Base-by-base conservation (phyloP, 805 yeast genomes). In the Lipomyces mesembrius region DNA sequence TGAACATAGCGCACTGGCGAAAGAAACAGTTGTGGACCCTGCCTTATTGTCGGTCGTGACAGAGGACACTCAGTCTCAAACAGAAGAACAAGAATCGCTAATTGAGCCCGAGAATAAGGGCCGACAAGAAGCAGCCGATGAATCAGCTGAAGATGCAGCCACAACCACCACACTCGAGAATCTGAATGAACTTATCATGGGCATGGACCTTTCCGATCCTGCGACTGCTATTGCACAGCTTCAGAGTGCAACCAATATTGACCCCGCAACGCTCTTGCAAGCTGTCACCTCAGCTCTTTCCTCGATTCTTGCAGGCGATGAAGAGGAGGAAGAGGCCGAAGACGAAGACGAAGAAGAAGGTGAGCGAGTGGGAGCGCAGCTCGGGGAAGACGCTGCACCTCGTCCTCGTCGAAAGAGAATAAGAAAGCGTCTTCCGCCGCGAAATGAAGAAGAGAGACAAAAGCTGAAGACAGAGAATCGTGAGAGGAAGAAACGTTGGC, bases 401-500 rank as follows among this genome's bases (percentile, higher is more conserved):
- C 63, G 57, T 5, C 29, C 29, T 17, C 35, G 37, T 25, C 63
- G 62, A 55, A 60, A 57, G 22, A 54, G 54, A 14, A 27, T 43
- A 20, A 57, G 62, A 37, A 60, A 53, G 35, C 60, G 55, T 3
- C 22, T 37, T 4, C 51, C 57, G 2, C 69, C 66, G 14, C 62
- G 57, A n/a, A 70, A 78, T 1, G 76, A 76, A 20, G 78, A 74
- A 54, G 81, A 80, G 58, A 83, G 83, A 68, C 91, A 88, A 73
- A 83, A 85, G 68, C 80, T 87, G 11, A 79, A 92, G 59, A 72
- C 83, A 32, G 93, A 87, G 59, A 91, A 91, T 74, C 80, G 96
- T 59, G 90, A 87, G 62, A 80, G 97, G 25, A 91, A 91, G 79
- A 88, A 89, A 78, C 84, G 85, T 71, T 91, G 97, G 97, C 82